Conservation (phyloP, 129 eudicot genomes). For the Pulicaria dysenterica region DNA sequence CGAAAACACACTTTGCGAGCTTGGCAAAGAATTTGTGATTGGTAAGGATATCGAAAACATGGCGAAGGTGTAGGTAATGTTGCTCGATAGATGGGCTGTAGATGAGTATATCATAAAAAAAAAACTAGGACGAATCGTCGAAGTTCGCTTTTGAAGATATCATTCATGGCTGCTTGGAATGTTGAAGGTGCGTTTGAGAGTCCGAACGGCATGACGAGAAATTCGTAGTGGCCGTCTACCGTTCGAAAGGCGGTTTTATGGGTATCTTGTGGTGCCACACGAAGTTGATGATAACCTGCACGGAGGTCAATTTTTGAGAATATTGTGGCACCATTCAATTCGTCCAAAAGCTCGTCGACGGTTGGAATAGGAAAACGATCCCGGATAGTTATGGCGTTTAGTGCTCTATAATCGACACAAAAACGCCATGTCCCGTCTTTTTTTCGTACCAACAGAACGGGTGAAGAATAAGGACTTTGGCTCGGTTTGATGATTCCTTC, state of each 20-base stretch:
- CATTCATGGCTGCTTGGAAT: neutral
- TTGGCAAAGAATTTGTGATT: neutral
- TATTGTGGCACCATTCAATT: neutral
- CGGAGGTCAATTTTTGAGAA: constrained; percentile 6
- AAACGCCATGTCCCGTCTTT: too few species aligned
- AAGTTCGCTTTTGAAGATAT: too few species aligned
- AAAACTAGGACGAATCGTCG: too few species aligned
- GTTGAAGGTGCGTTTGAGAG: too few species aligned
- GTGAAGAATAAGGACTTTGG: neutral
- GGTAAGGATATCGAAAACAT: neutral
- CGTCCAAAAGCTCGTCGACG: too few species aligned
- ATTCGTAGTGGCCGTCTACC: too few species aligned
- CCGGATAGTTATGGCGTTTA: too few species aligned
- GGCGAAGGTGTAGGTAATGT: neutral
- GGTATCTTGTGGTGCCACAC: neutral
- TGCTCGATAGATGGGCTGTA: neutral
- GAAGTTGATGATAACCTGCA: constrained; percentile 1
- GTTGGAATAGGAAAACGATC: too few species aligned
- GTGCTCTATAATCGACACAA: too few species aligned
- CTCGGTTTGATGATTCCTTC: neutral
- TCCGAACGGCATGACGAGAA: too few species aligned
- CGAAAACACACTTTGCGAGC: too few species aligned
- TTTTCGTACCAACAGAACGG: too few species aligned
- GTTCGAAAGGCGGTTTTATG: neutral
- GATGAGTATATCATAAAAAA: neutral